Base-by-base conservation (phyloP, 306 rosid genomes). In the Urtica urens region DNA sequence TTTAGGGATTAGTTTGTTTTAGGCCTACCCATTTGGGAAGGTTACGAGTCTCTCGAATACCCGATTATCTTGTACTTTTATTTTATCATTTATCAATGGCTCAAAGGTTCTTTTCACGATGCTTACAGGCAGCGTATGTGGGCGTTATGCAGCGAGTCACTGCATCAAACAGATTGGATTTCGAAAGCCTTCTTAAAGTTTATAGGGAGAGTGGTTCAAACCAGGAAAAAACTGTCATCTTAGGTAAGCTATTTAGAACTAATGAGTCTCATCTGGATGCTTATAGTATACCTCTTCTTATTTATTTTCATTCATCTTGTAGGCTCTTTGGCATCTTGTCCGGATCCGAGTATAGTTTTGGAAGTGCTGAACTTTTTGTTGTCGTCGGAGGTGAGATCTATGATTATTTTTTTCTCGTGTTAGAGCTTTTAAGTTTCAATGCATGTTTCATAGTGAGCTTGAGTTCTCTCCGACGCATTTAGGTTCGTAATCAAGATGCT, bases 401-500 rank as follows among this genome's bases (percentile, higher is more conserved):
- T 43, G n/a, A 21, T 55, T 46, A 19, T 53, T 34, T 44, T 22
- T 40, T 57, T 30, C 24, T 31, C 46, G 30, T 59, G 53, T 25
- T 20, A 23, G 20, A 22, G 39, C 15, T 27, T 38, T 43, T 37
- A 43, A 35, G 10, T 13, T 35, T 35, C 40, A n/a, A n/a, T n/a
- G n/a, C 49, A 58, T 60, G 59, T 41, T 58, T n/a, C 30, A 60
- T 39, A 54, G 42, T 68, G 51, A 59, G 60, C 21, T 22, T 20
- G 41, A 23, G 26, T 62, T 57, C 24, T 7, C 33, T 55, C 21
- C 21, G 33, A 49, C 28, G 6, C 16, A 45, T 57, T 29, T 38
- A 87, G 94, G 96, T 83, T 49, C 88, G 94, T 6, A 83, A 76
- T 61, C 96, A 88, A 69, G 96, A 87, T 68, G 94, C 76, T 53